Evolutionary conservation across 1,139 yeast genomes (phyloP), one percentile per base, ranked within the genome.

Genomic region (Hansenula sp.): DNA sequence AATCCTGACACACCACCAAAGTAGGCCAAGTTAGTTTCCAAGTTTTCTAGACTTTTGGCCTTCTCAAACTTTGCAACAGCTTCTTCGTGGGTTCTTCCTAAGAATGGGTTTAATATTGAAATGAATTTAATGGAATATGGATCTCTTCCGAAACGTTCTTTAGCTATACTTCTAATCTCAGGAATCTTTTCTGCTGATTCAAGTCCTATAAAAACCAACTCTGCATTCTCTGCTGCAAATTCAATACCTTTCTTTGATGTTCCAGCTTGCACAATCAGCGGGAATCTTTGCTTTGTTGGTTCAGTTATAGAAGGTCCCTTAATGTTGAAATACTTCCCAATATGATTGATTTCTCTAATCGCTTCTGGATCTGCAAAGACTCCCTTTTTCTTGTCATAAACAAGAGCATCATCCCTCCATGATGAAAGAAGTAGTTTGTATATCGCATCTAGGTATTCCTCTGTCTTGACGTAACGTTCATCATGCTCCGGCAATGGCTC

Each of bases 331-430:
- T 56, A 58, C 39, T 63, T 58, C 4, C 70, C 71, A 36, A 59
- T 53, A 44, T 59, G 64, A 42, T 62, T 53, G 36, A 65, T 64
- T 37, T 55, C 52, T 42, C 65, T 56, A 16, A 65, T 58, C 37
- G 56, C 55, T 18, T 53, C 55, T 0, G 65, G 64, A 36, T 65
- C 65, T 7, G 65, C 51, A 39, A 53, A 64, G 3, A 62, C 44
- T 1, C 66, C 64, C 29, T 44, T 50, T 27, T 57, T 48, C 16
- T 45, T 44, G 36, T 58, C 62, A 26, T 55, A 44, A 31, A 51
- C 56, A 25, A 65, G 57, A 4, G 71, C 70, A 48, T 66, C 71
- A 41, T 66, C 71, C 30, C 62, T 55, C 71, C 71, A 66, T 1
- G 69, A 63, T 3, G 65, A 57, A 34, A 66, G 56, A 40, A 65